Conservation (phyloP, 306 rosid genomes). For the Dalbergia cochinchinensis region DNA sequence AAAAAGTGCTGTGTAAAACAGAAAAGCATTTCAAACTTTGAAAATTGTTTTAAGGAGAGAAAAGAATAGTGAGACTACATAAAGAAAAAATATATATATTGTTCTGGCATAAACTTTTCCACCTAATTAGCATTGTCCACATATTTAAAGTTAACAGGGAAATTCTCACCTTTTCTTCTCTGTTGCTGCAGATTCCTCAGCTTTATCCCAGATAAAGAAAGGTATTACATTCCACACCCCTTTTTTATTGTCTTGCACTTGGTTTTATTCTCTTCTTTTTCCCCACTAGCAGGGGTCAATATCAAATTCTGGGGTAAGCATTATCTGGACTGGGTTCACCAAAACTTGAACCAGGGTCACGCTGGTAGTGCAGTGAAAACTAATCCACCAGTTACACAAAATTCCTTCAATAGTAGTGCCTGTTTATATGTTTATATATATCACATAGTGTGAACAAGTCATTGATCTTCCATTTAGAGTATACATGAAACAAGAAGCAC, state of each 20-base stretch:
- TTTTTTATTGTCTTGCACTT: conserved; percentile 44
- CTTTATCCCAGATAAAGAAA: conserved; percentile 69
- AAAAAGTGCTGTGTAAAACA: conserved; percentile 23
- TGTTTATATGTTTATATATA: no score
- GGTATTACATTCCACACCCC: conserved; percentile 76
- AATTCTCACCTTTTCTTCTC: conserved; percentile 53
- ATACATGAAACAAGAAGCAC: neutral
- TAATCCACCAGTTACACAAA: conserved; percentile 28
- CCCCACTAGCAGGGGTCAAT: conserved; percentile 55
- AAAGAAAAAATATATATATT: conserved; percentile 26
- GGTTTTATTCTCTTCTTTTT: conserved; percentile 61
- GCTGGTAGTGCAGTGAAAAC: conserved; percentile 27
- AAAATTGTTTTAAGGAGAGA: conserved; percentile 15
- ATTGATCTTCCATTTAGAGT: neutral
- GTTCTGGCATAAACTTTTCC: conserved; percentile 43
- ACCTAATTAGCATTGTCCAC: conserved; percentile 51
- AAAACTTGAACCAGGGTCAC: conserved; percentile 8
- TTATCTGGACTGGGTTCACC: conserved; percentile 8
- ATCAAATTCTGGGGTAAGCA: conserved; percentile 43
- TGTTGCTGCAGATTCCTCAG: conserved; percentile 66
- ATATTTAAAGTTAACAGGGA: conserved; percentile 47
- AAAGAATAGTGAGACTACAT: conserved; percentile 34
- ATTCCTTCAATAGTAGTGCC: conserved; percentile 17
- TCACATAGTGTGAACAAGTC: neutral
- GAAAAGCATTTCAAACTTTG: conserved; percentile 16